phyloP scores from a whole-genome alignment of 768 basidiomycete species.

The Serendipita sp. region DNA sequence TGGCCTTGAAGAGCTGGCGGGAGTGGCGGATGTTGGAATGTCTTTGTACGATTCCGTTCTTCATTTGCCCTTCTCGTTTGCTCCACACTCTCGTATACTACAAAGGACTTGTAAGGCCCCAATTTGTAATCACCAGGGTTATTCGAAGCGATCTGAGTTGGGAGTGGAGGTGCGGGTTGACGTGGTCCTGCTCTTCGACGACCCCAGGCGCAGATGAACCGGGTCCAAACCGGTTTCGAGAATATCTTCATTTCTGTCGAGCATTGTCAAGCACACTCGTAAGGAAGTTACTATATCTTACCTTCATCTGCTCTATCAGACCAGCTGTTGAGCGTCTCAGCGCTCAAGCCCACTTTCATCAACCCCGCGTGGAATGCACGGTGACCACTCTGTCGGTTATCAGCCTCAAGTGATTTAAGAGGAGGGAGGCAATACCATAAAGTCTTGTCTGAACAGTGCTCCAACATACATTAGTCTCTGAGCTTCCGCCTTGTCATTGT shows the following conservation, averaged over 20 bases:
- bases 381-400: neutral
- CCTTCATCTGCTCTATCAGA: neutral
- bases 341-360: neutral
- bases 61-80: neutral
- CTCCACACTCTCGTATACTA: neutral
- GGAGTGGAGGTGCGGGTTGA: neutral
- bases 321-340: neutral
- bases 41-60: neutral
- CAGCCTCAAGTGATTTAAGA: neutral
- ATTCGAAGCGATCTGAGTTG: neutral
- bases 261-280: no score
- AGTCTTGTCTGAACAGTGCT: neutral
- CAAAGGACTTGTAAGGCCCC: neutral
- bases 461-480: neutral
- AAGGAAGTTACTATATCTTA: neutral
- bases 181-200: neutral
- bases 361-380: neutral
- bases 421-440: neutral
- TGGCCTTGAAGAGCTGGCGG: neutral
- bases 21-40: neutral
- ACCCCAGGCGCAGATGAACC: neutral
- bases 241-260: neutral
- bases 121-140: neutral
- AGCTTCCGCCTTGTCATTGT: neutral
- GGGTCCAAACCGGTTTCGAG: neutral